Conservation (phyloP, 768 basidiomycete genomes). For the Termitomyces sp. region DNA sequence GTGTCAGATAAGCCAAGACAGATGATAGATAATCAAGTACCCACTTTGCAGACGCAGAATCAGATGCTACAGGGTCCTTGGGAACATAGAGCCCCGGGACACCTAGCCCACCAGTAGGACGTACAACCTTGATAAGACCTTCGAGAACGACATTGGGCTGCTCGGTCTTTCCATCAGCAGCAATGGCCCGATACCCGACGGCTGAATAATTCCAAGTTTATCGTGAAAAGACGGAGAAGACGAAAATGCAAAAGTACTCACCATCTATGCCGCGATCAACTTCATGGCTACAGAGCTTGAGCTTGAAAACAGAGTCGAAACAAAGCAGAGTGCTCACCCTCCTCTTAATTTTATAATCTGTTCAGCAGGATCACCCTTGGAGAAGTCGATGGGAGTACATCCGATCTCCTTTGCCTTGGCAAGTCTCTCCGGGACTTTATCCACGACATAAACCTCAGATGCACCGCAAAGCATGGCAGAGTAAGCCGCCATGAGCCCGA, state of each 20-base stretch:
- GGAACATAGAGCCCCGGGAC: constrained; percentile 58
- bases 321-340: constrained; percentile 30
- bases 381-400: constrained; percentile 47
- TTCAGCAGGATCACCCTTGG: constrained; percentile 42
- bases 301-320: neutral
- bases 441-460: constrained; percentile 51
- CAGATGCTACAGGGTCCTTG: constrained; percentile 53
- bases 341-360: constrained; percentile 43
- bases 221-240: neutral
- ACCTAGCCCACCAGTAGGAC: constrained; percentile 55
- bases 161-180: constrained; percentile 51
- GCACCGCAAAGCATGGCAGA: constrained; percentile 51
- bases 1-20: neutral
- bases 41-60: constrained; percentile 46
- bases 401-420: constrained; percentile 52
- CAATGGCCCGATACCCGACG: constrained; percentile 54
- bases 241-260: constrained; percentile 7
- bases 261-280: constrained; percentile 53
- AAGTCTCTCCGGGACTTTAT: constrained; percentile 52
- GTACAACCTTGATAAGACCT: constrained; percentile 47
- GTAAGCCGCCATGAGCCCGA: constrained; percentile 58
- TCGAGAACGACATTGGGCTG: constrained; percentile 54
- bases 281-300: constrained; percentile 28
- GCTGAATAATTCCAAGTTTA: constrained; percentile 22
- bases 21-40: constrained; percentile 2